Evolutionary conservation across 177 flowering plant species (phyloP), one percentile per base, ranked within the genome.

Genomic region (Tripterygium wilfordii): DNA sequence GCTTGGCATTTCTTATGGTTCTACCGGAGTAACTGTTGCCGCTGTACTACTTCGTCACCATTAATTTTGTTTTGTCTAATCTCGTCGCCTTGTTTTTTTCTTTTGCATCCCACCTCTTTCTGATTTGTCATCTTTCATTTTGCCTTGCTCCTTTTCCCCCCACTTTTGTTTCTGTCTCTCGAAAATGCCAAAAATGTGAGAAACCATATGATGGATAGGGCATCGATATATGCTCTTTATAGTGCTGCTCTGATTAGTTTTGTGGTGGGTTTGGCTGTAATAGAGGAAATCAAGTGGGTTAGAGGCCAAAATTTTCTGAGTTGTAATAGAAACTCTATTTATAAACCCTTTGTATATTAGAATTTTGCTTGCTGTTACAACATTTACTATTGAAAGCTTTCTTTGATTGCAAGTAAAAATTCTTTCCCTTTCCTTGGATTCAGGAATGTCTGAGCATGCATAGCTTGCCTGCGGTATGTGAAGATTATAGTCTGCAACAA

Each of bases 201-300:
- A n/a, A n/a, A n/a, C n/a, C 32, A 23, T 42, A 40, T 57, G 27
- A 57, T 63, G 54, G 62, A 43, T 26, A 44, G 73, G 72, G 73
- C 51, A 43, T 28, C 49, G 57, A 58, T 27, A 31, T 22, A 19
- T 49, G 56, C 56, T 64, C 53, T 49, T 12, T 37, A 51, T 51
- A 45, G 42, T 28, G 7, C 10, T 28, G 5, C 10, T 28, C 10
- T 10, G 5, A 28, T 4, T 28, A 28, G 5, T 28, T 60, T 58
- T 39, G 50, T 50, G 58, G 57, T 59, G 53, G 62, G 45, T 45
- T 30, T 43, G 53, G 29, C n/a, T 36, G 48, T 43, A 43, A 36
- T 39, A 39, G 42, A 33, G 53, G 32, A 25, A 42, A 13, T 10
- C 10, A 48, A 38, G 46, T 24, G 5, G 17, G 9, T 36, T 20